These are phyloP conservation scores for Phylloporus sp. DNA, from an alignment of 768 basidiomycete genomes.

Conservation along the genomic window DNA sequence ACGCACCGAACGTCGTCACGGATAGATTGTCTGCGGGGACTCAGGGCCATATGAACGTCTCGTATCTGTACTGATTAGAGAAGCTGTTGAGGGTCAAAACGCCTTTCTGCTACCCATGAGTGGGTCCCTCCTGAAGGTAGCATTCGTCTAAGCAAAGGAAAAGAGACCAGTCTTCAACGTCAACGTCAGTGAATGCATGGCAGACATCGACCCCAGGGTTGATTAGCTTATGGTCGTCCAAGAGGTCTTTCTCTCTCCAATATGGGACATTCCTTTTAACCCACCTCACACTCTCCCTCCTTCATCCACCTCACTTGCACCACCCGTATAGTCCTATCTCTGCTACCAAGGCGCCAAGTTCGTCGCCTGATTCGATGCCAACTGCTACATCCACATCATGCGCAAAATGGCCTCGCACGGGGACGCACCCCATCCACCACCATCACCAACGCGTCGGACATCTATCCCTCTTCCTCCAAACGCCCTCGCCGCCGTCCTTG, in stretches of 20 bases:
- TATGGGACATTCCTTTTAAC: too few relatives aligned
- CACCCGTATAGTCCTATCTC: constrained; percentile 79
- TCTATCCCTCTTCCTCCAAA: not conserved
- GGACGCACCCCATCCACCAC: constrained; percentile 34
- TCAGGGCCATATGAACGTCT: constrained; percentile 82
- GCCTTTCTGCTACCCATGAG: constrained; percentile 90
- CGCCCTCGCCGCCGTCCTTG: constrained; percentile 54
- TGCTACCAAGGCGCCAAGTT: constrained; percentile 99
- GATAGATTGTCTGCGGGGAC: constrained; percentile 87
- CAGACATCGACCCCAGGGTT: too few relatives aligned
- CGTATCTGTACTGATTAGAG: constrained; percentile 81
- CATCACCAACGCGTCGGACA: not conserved
- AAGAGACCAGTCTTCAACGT: constrained; percentile 91
- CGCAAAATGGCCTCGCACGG: constrained; percentile 79
- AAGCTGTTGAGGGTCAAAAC: constrained; percentile 85
- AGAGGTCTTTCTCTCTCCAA: too few relatives aligned
- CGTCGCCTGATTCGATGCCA: constrained; percentile 92
- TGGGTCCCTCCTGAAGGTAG: constrained; percentile 83
- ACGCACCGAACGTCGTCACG: constrained; percentile 88
- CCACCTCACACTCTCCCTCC: too few relatives aligned
- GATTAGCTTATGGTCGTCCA: too few relatives aligned
- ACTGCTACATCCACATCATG: constrained; percentile 86
- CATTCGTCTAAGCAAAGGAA: not conserved
- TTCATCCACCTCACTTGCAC: not conserved
- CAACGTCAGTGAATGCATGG: constrained; percentile 96